Percentiles rank a stretch among this genome's conserved stretches.
phyloP scores from a whole-genome alignment of 1,284 basidiomycete genomes.

The Malassezia sympodialis region DNA sequence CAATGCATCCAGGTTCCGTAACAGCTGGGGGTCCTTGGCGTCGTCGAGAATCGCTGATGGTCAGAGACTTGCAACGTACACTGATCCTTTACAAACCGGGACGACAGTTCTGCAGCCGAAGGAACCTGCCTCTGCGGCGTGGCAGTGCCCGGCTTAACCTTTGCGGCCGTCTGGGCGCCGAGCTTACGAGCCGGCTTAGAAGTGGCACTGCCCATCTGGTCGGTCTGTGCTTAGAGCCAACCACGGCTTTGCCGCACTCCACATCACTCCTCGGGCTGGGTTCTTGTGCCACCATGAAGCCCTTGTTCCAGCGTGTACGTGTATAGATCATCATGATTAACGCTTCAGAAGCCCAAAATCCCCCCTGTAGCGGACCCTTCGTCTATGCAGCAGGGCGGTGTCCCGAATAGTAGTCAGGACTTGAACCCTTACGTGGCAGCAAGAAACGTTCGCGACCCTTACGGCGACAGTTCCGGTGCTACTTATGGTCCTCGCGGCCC shows the following conservation, averaged over 20 bases:
- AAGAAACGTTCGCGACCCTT: background rate
- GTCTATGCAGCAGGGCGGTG: background rate
- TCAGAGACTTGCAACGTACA: slow-evolving; percentile 1
- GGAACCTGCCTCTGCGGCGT: background rate
- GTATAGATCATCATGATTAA: background rate
- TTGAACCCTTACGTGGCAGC: slow-evolving; percentile 1
- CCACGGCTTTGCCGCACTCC: background rate
- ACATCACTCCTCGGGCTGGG: background rate
- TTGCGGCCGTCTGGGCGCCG: background rate
- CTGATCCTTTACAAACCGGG: slow-evolving; percentile 10
- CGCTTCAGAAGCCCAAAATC: slow-evolving; percentile 4
- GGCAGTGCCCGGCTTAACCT: background rate
- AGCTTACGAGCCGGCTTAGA: slow-evolving; percentile 13
- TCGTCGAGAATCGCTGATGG: slow-evolving; percentile 9
- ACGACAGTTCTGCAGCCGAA: background rate
- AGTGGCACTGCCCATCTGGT: slow-evolving; percentile 13
- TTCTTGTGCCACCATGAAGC: slow-evolving; percentile 6
- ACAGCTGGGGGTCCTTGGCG: slow-evolving; percentile 12
- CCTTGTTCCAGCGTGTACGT: slow-evolving; percentile 12
- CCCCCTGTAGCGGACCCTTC: slow-evolving; percentile 2
- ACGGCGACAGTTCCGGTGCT: background rate
- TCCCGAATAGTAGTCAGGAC: background rate
- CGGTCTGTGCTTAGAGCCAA: background rate
- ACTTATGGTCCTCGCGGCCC: background rate
- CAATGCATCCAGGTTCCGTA: slow-evolving; percentile 8